Conservation (phyloP, 2,329 filamentous ascomycete species). For the Pestalotiopsis fici region DNA sequence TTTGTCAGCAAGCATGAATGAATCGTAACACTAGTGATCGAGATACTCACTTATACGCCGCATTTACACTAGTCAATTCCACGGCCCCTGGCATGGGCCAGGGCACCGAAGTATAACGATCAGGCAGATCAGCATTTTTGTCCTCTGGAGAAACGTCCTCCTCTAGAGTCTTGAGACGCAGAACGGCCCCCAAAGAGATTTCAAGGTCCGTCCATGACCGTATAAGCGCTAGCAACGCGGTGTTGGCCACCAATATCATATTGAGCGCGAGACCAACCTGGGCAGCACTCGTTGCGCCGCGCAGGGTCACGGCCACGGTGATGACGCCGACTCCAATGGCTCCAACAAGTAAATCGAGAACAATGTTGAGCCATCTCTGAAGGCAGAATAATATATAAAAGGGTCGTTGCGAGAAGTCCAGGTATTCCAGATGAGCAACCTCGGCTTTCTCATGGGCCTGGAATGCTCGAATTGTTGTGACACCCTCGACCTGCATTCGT, state of each 20-base stretch:
- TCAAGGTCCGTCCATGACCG: slow-evolving; percentile 34
- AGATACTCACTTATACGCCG: background rate
- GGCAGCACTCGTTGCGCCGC: slow-evolving; percentile 22
- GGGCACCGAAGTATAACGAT: background rate
- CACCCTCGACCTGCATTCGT: slow-evolving; percentile 32
- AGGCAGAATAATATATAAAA: slow-evolving; percentile 51
- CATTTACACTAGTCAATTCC: slow-evolving; percentile 16
- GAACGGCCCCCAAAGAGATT: slow-evolving; percentile 34
- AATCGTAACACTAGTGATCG: background rate
- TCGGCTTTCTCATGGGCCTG: slow-evolving; percentile 37
- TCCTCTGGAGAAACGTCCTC: slow-evolving; percentile 21
- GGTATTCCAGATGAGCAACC: slow-evolving; percentile 19
- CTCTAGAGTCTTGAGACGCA: slow-evolving; percentile 31
- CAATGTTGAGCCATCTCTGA: slow-evolving; percentile 53
- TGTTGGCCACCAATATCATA: slow-evolving; percentile 33
- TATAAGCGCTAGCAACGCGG: slow-evolving; percentile 33
- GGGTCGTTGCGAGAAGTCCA: slow-evolving; percentile 49
- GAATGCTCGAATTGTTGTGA: slow-evolving; percentile 50
- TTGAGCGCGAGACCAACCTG: slow-evolving; percentile 37
- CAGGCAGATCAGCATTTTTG: background rate
- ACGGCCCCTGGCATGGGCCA: slow-evolving; percentile 34
- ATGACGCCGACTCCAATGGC: slow-evolving; percentile 40
- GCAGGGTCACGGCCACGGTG: slow-evolving; percentile 23
- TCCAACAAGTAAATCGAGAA: slow-evolving; percentile 50
- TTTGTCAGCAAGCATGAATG: background rate